phyloP scores from a whole-genome alignment of 257 asterid species.

The Rhazya stricta region DNA sequence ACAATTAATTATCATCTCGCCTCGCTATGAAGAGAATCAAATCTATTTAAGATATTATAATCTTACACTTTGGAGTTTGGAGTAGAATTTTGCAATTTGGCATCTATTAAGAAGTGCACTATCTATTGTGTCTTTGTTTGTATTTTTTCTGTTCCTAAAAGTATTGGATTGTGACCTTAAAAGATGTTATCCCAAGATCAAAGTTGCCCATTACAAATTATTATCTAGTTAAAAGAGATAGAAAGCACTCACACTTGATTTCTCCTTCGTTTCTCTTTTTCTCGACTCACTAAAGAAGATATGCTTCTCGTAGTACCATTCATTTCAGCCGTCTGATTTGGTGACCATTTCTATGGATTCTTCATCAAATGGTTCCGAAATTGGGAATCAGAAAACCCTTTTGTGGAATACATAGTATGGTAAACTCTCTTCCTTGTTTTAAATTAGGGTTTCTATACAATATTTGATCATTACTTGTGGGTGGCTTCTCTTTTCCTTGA shows the following conservation, averaged over 20 bases:
- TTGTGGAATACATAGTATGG: not conserved
- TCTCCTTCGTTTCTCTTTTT: not conserved
- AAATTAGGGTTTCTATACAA: slow-evolving; percentile 5
- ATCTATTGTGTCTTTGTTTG: slow-evolving; percentile 27
- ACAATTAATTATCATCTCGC: too few species aligned
- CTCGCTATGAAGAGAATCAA: too few species aligned
- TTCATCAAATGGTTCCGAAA: slow-evolving; percentile 5
- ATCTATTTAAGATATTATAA: not conserved
- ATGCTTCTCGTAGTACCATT: slow-evolving; percentile 8
- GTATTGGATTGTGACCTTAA: slow-evolving; percentile 75
- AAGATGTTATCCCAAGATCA: slow-evolving; percentile 44
- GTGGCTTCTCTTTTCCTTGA: slow-evolving; percentile 26
- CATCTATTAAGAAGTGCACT: slow-evolving; percentile 38
- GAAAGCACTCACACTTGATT: slow-evolving; percentile 37
- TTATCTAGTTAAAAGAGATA: slow-evolving; percentile 38
- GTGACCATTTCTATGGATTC: not conserved
- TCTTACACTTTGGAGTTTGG: slow-evolving; percentile 12
- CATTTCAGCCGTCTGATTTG: not conserved
- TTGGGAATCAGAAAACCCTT: not conserved
- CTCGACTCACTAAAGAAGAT: slow-evolving; percentile 13
- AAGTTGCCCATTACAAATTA: slow-evolving; percentile 24
- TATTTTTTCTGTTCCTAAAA: slow-evolving; percentile 37
- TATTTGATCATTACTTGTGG: slow-evolving; percentile 29
- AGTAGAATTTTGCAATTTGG: slow-evolving; percentile 21
- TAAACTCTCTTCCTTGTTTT: not conserved